phyloP scores from a whole-genome alignment of 305 asterid genomes.

The Fraxinus ornus region DNA sequence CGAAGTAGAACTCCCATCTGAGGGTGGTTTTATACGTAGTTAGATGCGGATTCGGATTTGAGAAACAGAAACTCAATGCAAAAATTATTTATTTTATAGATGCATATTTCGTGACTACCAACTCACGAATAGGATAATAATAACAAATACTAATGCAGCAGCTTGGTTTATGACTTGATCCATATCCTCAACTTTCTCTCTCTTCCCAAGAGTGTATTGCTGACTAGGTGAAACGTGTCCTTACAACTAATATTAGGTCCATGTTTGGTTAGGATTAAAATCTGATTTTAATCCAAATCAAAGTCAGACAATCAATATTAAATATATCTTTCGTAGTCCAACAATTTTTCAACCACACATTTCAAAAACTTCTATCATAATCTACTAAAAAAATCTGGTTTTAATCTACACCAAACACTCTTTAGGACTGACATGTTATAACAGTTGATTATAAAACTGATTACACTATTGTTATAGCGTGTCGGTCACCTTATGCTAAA shows the following conservation, averaged over 20 bases:
- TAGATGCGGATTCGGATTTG: constrained; percentile 24
- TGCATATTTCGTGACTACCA: background rate
- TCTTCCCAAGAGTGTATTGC: background rate
- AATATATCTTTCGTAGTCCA: no score
- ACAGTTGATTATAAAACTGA: no score
- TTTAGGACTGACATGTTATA: no score
- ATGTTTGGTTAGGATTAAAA: no score
- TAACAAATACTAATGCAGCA: background rate
- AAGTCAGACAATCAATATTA: no score
- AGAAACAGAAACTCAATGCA: constrained; percentile 7
- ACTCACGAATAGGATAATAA: background rate
- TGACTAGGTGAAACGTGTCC: background rate
- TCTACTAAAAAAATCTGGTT: no score
- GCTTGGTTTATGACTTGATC: constrained; percentile 27
- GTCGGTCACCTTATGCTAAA: no score
- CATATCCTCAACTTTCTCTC: constrained; percentile 28
- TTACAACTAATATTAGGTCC: background rate
- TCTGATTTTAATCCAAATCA: no score
- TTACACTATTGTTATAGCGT: no score
- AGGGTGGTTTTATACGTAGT: constrained; percentile 3
- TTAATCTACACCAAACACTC: no score
- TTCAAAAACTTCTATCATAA: no score
- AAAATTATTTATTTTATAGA: background rate
- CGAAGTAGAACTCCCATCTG: constrained; percentile 19
- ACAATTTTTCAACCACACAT: no score